Conservation (phyloP, 2,329 filamentous ascomycete species). For the Alternaria arbusti region DNA sequence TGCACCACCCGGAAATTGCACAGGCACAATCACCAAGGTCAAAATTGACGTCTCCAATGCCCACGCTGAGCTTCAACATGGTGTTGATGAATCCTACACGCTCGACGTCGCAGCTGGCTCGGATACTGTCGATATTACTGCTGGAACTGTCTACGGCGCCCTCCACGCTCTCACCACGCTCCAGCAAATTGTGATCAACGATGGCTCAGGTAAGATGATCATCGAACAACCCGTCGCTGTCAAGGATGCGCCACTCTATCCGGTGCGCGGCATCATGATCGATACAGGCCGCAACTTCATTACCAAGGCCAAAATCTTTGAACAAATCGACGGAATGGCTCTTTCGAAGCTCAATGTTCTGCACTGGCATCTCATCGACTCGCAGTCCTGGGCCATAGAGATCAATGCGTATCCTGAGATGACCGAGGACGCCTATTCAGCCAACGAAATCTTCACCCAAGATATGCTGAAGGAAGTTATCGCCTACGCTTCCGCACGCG, state of each 20-base stretch:
- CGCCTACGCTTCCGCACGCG: slow-evolving; percentile 60
- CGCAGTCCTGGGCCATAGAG: slow-evolving; percentile 63
- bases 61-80: slow-evolving; percentile 59
- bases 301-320: slow-evolving; percentile 57
- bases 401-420: slow-evolving; percentile 59
- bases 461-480: slow-evolving; percentile 54
- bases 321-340: slow-evolving; percentile 63
- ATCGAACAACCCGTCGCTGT: slow-evolving; percentile 62
- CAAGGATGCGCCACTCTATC: slow-evolving; percentile 59
- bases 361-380: slow-evolving; percentile 64
- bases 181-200: slow-evolving; percentile 61
- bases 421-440: slow-evolving; percentile 62
- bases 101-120: slow-evolving; percentile 53
- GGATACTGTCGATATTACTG: slow-evolving; percentile 53
- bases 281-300: slow-evolving; percentile 64
- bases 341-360: slow-evolving; percentile 64
- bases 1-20: slow-evolving; percentile 27
- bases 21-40: slow-evolving; percentile 50
- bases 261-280: slow-evolving; percentile 63
- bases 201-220: slow-evolving; percentile 53
- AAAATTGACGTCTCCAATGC: slow-evolving; percentile 56
- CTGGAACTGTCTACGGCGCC: slow-evolving; percentile 61
- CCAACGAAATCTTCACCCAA: slow-evolving; percentile 55
- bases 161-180: slow-evolving; percentile 64
- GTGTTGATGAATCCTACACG: slow-evolving; percentile 64